Conservation (phyloP, 2,329 filamentous ascomycete species). For the Paecilomyces niveus region DNA sequence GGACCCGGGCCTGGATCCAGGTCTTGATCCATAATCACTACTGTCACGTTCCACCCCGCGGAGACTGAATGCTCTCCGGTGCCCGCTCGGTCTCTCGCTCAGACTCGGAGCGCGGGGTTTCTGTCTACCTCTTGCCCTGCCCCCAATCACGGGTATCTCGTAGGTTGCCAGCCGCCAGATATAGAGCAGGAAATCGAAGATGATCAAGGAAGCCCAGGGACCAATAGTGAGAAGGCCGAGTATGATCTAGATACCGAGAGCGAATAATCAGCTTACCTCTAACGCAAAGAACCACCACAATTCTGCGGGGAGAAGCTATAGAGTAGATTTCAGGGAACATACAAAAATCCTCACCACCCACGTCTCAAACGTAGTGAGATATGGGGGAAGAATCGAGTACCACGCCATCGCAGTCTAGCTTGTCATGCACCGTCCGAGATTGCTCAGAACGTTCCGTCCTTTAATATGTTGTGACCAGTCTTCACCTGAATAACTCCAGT, state of each 20-base stretch:
- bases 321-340: conserved; percentile 21
- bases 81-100: conserved; percentile 11
- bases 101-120: conserved; percentile 57
- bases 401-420: conserved; percentile 45
- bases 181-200: conserved; percentile 60
- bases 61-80: conserved; percentile 16
- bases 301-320: background rate
- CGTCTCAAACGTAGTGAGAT: conserved; percentile 51
- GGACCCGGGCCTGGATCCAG: background rate
- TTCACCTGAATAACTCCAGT: background rate
- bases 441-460: background rate
- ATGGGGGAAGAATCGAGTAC: conserved; percentile 58
- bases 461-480: background rate
- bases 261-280: conserved; percentile 4
- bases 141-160: conserved; percentile 54
- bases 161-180: conserved; percentile 51
- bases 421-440: background rate
- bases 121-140: conserved; percentile 52
- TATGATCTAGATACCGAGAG: conserved; percentile 44
- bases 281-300: background rate
- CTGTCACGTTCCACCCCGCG: conserved; percentile 1
- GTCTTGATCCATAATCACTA: background rate
- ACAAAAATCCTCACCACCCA: conserved; percentile 60
- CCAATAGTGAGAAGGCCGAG: conserved; percentile 55
- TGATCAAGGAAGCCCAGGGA: conserved; percentile 55